Base-by-base conservation (phyloP, 345 rosid genomes). In the Gossypioides kirkii region DNA sequence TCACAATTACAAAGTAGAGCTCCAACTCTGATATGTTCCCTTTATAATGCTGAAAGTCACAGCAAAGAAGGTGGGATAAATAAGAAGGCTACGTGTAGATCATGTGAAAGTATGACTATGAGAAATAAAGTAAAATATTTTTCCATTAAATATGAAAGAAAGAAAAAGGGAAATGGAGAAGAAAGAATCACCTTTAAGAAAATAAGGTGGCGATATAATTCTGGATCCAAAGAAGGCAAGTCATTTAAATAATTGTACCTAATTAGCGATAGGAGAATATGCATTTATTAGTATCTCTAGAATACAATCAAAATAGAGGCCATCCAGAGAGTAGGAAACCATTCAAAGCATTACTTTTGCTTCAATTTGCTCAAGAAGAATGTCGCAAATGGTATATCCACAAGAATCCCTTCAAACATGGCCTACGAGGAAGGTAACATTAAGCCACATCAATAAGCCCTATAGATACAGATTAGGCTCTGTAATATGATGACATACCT, bases 291-390 rank as follows among this genome's bases (percentile, higher is more conserved):
- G 50, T 6, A 47, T 42, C 10, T 49, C 22, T 59, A 78, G 16
- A 62, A 72, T 72, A 59, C 4, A n/a, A 22, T 22, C 11, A 2
- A 55, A 10, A 20, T 8, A 55, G 26, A 42, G 7, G 18, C 14
- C 22, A 12, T 38, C 36, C 23, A 42, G 17, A 55, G 26, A 22
- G 32, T 12, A 63, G 23, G 36, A 72, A 28, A 72, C 65, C 67
- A 42, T 76, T 69, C 28, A 71, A 69, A 55, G 67, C 75, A 84
- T 69, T 89, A 96, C 99, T 93, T 96, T 61, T 85, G 96, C 73
- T 93, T 96, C 78, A 96, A 81, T 84, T 96, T 96, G 94, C 98
- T 96, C 90, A 96, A 87, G 86, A 96, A 96, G 88, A 96, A 96
- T 64, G 98, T 91, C 63, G 99, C 97, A 77, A 96, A 96, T 73